Conservation (phyloP, 768 basidiomycete species). For the Trametes villosa region DNA sequence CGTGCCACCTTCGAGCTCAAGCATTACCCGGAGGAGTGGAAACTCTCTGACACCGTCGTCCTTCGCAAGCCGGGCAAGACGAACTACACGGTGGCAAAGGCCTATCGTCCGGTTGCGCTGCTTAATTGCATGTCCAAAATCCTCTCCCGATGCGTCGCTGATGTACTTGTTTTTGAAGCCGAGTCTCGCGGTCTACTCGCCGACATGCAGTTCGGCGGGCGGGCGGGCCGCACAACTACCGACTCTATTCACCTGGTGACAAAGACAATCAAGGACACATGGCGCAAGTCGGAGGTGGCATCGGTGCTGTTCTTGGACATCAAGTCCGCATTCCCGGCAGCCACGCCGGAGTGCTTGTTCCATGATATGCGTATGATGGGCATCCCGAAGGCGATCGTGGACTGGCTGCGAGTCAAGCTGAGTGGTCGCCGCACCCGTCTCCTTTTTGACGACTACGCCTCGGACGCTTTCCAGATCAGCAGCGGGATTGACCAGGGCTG, state of each 20-base stretch:
- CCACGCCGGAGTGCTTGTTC: not conserved
- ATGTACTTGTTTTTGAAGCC: no score
- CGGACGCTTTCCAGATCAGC: not conserved
- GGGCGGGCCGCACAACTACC: slow-evolving; percentile 27
- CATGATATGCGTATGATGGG: not conserved
- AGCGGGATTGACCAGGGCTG: no score
- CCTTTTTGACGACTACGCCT: not conserved
- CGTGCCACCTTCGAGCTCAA: slow-evolving; percentile 33
- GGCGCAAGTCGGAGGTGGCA: slow-evolving; percentile 31
- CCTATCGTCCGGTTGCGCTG: slow-evolving; percentile 41
- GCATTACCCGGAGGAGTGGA: slow-evolving; percentile 33
- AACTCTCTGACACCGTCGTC: slow-evolving; percentile 32
- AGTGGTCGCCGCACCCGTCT: not conserved
- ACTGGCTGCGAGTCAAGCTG: not conserved
- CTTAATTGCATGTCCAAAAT: slow-evolving; percentile 27
- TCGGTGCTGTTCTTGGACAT: slow-evolving; percentile 37
- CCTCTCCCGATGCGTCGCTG: slow-evolving; percentile 26
- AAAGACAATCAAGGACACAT: slow-evolving; percentile 27
- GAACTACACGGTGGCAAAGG: slow-evolving; percentile 37
- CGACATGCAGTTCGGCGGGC: slow-evolving; percentile 30
- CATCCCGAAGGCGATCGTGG: not conserved
- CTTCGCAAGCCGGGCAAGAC: slow-evolving; percentile 39
- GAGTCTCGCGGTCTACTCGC: slow-evolving; percentile 20
- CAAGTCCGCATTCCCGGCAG: slow-evolving; percentile 38
- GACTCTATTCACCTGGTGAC: slow-evolving; percentile 33